Base-by-base conservation (phyloP, 1,284 basidiomycete species). In the Cryptococcus jaspeensis region DNA sequence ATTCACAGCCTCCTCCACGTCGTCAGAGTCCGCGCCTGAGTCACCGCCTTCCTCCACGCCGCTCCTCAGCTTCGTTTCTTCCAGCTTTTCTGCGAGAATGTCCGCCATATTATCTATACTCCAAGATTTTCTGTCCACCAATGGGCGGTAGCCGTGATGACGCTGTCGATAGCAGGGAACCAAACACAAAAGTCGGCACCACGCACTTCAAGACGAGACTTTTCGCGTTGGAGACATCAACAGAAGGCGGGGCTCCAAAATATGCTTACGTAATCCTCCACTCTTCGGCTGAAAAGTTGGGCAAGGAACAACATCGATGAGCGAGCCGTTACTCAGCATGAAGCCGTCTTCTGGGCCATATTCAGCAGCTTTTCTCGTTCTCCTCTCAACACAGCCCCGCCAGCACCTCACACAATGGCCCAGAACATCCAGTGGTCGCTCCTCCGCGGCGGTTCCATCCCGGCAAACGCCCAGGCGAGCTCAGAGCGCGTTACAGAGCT, bases 371-470 rank as follows among this genome's bases (percentile, higher is more conserved):
- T 32, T 32, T 32, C 4, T 32, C 28, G 9, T 9, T 4, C 4
- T 32, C 9, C 28, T 32, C 9, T 9, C 4, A 5, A 32, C 28
- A 32, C 28, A 32, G 28, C 28, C 8, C 18, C 47, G 44, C 49
- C 25, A 58, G 16, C 44, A 50, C 20, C 41, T 35, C 8, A 52
- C 28, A 48, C 32, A 38, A 70, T 68, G 66, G 37, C 32, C 48
- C 20, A 23, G 18, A 56, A 53, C 46, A 50, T 65, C 18, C 62
- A 73, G 56, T 72, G 70, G 70, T 56, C 57, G 4, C 55, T 73
- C 28, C 53, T 65, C 15, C 37, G 62, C 38, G 59, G 60, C 5
- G n/a, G 48, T 12, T 6, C 47, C n/a, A 40, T 59, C 13, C 4
- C 44, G 7, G 39, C 23, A 15, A 39, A 48, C 2, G 35, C 52